Base-by-base conservation (phyloP, 768 basidiomycete genomes). In the Auricularia auricula-judae region DNA sequence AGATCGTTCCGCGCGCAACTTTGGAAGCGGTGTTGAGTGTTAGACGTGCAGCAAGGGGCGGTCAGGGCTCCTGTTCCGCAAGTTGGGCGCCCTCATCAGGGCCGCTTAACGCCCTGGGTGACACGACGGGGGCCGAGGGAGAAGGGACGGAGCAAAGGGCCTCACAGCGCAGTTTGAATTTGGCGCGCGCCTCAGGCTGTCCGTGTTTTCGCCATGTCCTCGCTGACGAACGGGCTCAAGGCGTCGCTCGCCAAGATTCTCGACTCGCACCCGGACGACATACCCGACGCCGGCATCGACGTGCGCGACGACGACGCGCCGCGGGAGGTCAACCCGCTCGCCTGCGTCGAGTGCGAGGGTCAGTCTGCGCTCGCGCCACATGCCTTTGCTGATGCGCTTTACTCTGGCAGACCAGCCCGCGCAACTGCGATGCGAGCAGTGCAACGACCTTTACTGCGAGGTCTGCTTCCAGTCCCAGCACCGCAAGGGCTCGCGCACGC, bases 291-390 rank as follows among this genome's bases (percentile, higher is more conserved):
- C 7, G 7, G 14, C 29, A 34, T 14, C 34, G 34, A 5, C 23
- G 56, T n/a, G 56, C 29, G 23, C 23, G 56, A 14, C 34, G 56
- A 59, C 23, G 56, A 59, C 29, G 56, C 23, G 56, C 29, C 23
- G 56, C 56, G 56, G 10, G 23, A 29, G 4, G 56, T 59, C 11
- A 33, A 59, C 56, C 56, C 56, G 23, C 34, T 59, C 29, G 56
- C 51, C 16, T 93, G 91, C 67, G 73, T 92, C 62, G 91, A 93
- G 74, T 93, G 91, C 72, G 91, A 93, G 84, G 91, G 91, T 91
- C 34, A 36, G 61, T 60, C 39, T 7, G n/a, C 36, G 39, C n/a
- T 7, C 35, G 10, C 29, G 14, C 43, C 18, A 35, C 44, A 62
- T 63, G 14, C 36, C 4, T 33, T 35, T 29, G 56, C 23, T 56